Base-by-base conservation (phyloP, 441 rosid species). In the Brassica balearica region DNA sequence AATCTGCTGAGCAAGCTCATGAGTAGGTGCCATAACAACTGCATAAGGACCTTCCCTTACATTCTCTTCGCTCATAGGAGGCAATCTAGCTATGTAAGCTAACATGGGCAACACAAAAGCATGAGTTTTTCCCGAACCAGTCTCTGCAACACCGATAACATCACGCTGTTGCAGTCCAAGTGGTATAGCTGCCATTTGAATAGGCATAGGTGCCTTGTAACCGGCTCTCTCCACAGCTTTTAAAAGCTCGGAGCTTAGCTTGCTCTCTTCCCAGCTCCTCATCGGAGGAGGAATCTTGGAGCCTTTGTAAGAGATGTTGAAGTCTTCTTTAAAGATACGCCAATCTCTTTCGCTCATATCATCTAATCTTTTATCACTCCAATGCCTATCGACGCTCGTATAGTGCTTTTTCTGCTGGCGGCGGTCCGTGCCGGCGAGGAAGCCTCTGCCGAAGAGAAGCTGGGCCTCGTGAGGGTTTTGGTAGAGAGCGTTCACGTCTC, bases 101-200 rank as follows among this genome's bases (percentile, higher is more conserved):
- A 46, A 46, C 53, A 46, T 46, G 53, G 53, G 53, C 15, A 46
- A 46, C 5, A 46, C 53, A 0, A 11, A 46, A 46, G 53, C 53
- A 4, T 46, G 53, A 46, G 53, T 46, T 6, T 46, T 46, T 46
- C 53, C 53, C 1, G 53, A 46, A 11, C 53, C 53, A 46, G 53
- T 46, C 53, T 46, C 11, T 11, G 53, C 53, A 12, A 46, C 12
- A 4, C 53, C 53, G 53, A 46, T 46, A 4, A 48, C 55, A n/a
- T 48, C 55, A 0, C 55, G 55, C 55, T 48, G 55, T 48, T 48
- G 55, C 1, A 48, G 55, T 0, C 55, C 55, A 1, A 48, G 55
- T 48, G 55, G 55, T 48, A 48, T 48, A 48, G 55, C 55, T 48
- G 55, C 55, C 55, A 48, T 48, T 48, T 48, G 55, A 48, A 48